phyloP scores from a whole-genome alignment of 1,139 yeast species.

The Kodamaea ohmeri region DNA sequence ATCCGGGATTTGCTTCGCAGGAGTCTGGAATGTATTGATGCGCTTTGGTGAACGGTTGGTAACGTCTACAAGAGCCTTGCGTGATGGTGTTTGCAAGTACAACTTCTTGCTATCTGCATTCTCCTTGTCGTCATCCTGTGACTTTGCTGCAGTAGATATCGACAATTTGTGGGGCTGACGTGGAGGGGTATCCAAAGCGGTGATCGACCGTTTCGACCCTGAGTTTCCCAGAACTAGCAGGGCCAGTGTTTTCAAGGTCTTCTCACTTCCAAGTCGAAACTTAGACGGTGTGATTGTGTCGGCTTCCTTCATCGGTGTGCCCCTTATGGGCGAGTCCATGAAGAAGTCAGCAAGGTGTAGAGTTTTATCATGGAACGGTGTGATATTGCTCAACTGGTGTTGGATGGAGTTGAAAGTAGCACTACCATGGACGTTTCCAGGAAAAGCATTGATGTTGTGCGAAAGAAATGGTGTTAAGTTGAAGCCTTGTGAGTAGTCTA shows the following conservation, averaged over 20 bases:
- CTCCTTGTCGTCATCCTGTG: conserved; percentile 14
- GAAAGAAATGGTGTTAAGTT: conserved; percentile 46
- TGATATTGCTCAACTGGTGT: conserved; percentile 27
- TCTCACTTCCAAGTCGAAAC: conserved; percentile 27
- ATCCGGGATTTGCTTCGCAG: conserved; percentile 20
- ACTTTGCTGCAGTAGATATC: conserved; percentile 16
- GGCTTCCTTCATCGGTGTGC: conserved; percentile 31
- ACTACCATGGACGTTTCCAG: conserved; percentile 12
- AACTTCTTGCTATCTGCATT: conserved; percentile 12
- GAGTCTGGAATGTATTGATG: conserved; percentile 16
- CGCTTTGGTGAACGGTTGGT: conserved; percentile 17
- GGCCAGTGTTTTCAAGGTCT: conserved; percentile 17
- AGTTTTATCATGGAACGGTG: conserved; percentile 47
- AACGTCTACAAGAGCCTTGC: conserved; percentile 26
- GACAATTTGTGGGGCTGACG: conserved; percentile 38
- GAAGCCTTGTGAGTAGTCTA: conserved; percentile 39
- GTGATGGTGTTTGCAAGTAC: conserved; percentile 34
- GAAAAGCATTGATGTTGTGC: conserved; percentile 31
- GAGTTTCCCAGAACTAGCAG: conserved; percentile 21
- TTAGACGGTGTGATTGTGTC: conserved; percentile 47
- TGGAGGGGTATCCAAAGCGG: conserved; percentile 43
- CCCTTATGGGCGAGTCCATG: conserved; percentile 43
- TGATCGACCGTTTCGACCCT: conserved; percentile 35
- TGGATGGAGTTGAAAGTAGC: conserved; percentile 16
- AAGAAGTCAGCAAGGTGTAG: conserved; percentile 44